phyloP scores from a whole-genome alignment of 2,329 filamentous ascomycete species.

The Pyricularia sp. region DNA sequence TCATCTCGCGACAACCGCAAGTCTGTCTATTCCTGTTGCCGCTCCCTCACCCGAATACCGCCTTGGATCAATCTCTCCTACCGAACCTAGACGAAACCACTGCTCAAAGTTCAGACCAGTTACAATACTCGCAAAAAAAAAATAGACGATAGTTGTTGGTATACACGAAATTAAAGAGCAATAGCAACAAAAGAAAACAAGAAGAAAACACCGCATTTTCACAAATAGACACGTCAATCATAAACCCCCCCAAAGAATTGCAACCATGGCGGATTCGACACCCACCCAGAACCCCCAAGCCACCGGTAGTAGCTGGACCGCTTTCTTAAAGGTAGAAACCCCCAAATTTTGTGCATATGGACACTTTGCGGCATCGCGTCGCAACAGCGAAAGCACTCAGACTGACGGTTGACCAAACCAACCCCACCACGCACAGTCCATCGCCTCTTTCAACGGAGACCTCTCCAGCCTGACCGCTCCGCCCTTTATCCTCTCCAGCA shows the following conservation, averaged over 20 bases:
- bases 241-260: not conserved
- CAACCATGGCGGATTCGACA: conserved; percentile 2
- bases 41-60: not conserved
- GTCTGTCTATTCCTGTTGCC: not conserved
- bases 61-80: not conserved
- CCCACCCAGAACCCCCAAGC: conserved; percentile 22
- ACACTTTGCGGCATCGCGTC: not conserved
- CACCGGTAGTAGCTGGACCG: conserved; percentile 35
- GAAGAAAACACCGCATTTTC: not conserved
- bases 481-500: conserved; percentile 72
- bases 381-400: conserved; percentile 6
- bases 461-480: conserved; percentile 72
- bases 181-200: not conserved
- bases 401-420: conserved; percentile 6
- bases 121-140: not conserved
- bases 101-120: not conserved
- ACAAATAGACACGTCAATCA: not conserved
- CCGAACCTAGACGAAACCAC: not conserved
- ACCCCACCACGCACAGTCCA: conserved; percentile 38
- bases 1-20: not conserved
- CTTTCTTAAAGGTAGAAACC: conserved; percentile 36
- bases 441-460: conserved; percentile 75
- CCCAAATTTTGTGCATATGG: not conserved
- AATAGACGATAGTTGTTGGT: not conserved
- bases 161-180: not conserved